Conservation (phyloP, 768 basidiomycete species). For the Naganishia onofrii region DNA sequence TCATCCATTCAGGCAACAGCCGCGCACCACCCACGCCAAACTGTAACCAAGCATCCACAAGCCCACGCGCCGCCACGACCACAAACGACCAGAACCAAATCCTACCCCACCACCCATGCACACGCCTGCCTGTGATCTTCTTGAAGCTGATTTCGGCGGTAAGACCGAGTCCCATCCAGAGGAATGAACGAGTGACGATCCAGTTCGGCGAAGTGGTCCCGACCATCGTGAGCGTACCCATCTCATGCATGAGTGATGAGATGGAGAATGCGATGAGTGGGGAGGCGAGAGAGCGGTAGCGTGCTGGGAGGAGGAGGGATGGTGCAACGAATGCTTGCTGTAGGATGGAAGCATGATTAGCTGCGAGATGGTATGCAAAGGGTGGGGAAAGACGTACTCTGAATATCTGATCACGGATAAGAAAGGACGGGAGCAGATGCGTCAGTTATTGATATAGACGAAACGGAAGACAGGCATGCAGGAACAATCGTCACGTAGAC, state of each 20-base stretch:
- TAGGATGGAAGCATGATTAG: neutral
- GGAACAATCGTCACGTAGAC: too few species aligned
- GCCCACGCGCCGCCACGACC: slow-evolving; percentile 29
- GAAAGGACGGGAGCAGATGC: neutral
- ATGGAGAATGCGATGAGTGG: slow-evolving; percentile 40
- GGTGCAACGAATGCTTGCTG: slow-evolving; percentile 38
- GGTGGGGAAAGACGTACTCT: neutral
- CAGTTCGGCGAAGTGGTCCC: slow-evolving; percentile 37
- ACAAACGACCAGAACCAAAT: slow-evolving; percentile 43
- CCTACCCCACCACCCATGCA: slow-evolving; percentile 40
- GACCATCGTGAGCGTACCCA: slow-evolving; percentile 42
- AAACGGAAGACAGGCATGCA: too few species aligned
- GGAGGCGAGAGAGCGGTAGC: slow-evolving; percentile 30
- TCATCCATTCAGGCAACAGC: slow-evolving; percentile 31
- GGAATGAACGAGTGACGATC: slow-evolving; percentile 41
- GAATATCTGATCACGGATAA: slow-evolving; percentile 24
- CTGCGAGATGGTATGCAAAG: too few species aligned
- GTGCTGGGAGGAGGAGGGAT: slow-evolving; percentile 33
- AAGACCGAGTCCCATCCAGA: slow-evolving; percentile 40
- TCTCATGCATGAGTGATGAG: slow-evolving; percentile 44
- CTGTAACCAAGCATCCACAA: slow-evolving; percentile 39
- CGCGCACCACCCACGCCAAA: slow-evolving; percentile 42
- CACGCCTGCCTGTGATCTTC: slow-evolving; percentile 40
- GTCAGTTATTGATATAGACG: too few species aligned
- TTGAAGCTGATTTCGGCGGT: slow-evolving; percentile 41